Percentiles rank a stretch among this genome's conserved stretches.
Evolutionary conservation across 257 asterid species (phyloP).

Genomic region (Capsicum pubescens): DNA sequence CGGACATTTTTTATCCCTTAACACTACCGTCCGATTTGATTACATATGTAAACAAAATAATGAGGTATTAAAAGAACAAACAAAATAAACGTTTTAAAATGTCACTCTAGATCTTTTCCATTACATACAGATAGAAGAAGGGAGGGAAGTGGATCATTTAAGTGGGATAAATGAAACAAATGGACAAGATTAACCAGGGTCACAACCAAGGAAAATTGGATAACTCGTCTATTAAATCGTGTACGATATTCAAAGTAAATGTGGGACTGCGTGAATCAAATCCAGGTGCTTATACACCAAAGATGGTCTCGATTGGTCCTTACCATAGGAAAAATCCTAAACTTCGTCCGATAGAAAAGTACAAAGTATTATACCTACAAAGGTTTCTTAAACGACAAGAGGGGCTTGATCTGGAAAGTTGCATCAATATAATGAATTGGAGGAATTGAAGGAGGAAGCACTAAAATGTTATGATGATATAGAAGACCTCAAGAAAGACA

Average conservation of each 20-base stretch:
- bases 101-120: no score
- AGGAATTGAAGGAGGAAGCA: not conserved
- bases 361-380: not conserved
- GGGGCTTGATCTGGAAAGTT: not conserved
- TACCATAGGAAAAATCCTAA: not conserved
- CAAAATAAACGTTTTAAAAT: no score
- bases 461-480: not conserved
- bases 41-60: no score
- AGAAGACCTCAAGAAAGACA: not conserved
- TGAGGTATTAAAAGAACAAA: no score
- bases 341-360: not conserved
- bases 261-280: constrained; percentile 7
- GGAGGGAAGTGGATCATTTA: not conserved
- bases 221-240: not conserved
- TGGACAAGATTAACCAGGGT: not conserved
- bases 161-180: not conserved
- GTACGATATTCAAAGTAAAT: constrained; percentile 29
- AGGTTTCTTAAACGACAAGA: not conserved
- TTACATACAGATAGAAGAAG: not conserved
- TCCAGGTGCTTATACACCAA: constrained; percentile 25
- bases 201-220: not conserved
- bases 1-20: no score
- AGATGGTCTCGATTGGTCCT: constrained; percentile 36
- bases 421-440: not conserved
- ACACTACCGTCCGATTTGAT: no score